Percentiles rank a stretch among this genome's conserved stretches.
Evolutionary conservation across 1,284 basidiomycete species (phyloP).

Genomic region (Flammula alnicola): DNA sequence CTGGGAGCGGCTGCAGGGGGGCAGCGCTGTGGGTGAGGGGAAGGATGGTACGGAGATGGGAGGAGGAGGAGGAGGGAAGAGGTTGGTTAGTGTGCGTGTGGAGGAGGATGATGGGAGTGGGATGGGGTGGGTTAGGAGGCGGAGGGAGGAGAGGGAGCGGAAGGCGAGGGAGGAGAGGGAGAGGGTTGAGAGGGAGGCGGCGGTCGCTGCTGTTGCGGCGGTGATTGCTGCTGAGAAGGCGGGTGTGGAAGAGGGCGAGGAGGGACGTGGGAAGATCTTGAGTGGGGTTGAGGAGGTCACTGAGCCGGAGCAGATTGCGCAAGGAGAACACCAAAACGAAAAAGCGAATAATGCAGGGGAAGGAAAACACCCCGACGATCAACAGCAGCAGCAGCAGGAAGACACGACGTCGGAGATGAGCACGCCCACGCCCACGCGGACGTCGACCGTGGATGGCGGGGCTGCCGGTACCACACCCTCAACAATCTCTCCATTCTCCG

Average conservation of each 20-base stretch:
- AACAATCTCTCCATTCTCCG: slow-evolving; percentile 2
- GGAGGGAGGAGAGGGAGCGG: slow-evolving; percentile 33
- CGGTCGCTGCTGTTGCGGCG: slow-evolving; percentile 57
- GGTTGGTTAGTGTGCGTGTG: slow-evolving; percentile 77
- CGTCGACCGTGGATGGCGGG: slow-evolving; percentile 16
- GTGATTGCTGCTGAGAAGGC: slow-evolving; percentile 34
- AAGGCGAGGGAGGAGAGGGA: slow-evolving; percentile 56
- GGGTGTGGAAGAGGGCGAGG: not conserved
- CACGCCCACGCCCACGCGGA: slow-evolving; percentile 22
- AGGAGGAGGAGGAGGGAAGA: slow-evolving; percentile 66
- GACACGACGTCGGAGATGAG: slow-evolving; percentile 18
- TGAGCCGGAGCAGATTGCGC: no score
- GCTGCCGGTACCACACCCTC: not conserved
- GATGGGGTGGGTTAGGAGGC: slow-evolving; percentile 62
- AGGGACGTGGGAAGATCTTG: not conserved
- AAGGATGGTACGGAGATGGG: slow-evolving; percentile 19
- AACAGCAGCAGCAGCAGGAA: slow-evolving; percentile 20
- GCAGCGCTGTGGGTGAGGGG: slow-evolving; percentile 53
- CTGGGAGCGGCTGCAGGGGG: slow-evolving; percentile 49
- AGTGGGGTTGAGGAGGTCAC: not conserved
- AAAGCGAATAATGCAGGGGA: no score
- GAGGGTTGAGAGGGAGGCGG: not conserved
- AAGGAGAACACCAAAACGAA: no score
- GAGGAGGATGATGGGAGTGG: slow-evolving; percentile 58
- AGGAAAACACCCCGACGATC: no score